A percentile compares a stretch with the other conserved stretches of the same genome.
phyloP scores from a whole-genome alignment of 768 basidiomycete species.

The Rhizopogon roseolus region DNA sequence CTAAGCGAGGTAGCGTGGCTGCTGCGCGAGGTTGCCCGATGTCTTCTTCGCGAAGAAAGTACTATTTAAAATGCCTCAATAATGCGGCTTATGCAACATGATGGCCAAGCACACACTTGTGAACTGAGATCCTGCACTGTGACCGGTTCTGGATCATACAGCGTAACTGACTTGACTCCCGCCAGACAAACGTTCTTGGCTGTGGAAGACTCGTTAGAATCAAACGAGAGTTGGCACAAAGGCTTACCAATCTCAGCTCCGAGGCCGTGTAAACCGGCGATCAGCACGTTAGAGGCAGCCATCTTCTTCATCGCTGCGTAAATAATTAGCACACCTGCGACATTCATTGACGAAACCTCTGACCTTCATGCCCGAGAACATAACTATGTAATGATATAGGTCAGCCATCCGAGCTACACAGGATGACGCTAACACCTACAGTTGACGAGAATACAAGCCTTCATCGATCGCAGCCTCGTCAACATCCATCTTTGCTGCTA shows the following conservation, averaged over 20 bases:
- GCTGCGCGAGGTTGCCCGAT: constrained; percentile 84
- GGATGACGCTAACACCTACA: constrained; percentile 48
- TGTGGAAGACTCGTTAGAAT: constrained; percentile 9
- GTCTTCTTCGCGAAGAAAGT: constrained; percentile 87
- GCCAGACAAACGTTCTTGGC: constrained; percentile 95
- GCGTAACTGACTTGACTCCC: constrained; percentile 95
- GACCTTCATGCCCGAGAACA: constrained; percentile 95
- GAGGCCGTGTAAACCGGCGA: constrained; percentile 87
- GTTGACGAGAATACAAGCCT: constrained; percentile 88
- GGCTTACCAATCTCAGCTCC: constrained; percentile 89
- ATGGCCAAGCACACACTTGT: constrained; percentile 52
- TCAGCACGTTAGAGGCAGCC: constrained; percentile 92
- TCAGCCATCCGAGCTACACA: constrained; percentile 15
- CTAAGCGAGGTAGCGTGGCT: constrained; percentile 81
- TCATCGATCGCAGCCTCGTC: constrained; percentile 90
- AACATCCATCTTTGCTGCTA: constrained; percentile 66
- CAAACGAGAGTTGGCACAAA: neutral
- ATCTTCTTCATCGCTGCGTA: constrained; percentile 96
- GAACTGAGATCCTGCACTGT: constrained; percentile 88
- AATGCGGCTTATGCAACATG: neutral
- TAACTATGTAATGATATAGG: constrained; percentile 48
- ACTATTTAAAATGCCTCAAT: constrained; percentile 43
- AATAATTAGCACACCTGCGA: constrained; percentile 7
- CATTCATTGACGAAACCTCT: constrained; percentile 4
- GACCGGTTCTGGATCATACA: constrained; percentile 90